phyloP scores from a whole-genome alignment of 2,329 filamentous ascomycete species.

The Aspergillus sp. region DNA sequence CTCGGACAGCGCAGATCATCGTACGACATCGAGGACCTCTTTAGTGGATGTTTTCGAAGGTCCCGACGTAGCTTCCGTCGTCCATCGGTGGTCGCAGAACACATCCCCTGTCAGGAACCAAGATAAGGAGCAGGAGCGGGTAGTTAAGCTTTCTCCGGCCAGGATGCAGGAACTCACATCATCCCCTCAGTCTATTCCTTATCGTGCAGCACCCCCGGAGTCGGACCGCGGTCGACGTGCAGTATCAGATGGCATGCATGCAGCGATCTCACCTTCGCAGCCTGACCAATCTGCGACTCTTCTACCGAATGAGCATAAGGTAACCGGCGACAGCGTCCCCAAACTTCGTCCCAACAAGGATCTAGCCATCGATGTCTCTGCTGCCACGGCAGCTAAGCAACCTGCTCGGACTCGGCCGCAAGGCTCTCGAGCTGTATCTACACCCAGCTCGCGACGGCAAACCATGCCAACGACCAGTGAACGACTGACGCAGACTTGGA shows the following conservation, averaged over 20 bases:
- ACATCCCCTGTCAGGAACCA: constrained; percentile 23
- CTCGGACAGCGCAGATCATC: constrained; percentile 10
- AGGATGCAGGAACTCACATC: constrained; percentile 58
- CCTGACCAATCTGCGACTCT: constrained; percentile 16
- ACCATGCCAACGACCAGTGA: constrained; percentile 33
- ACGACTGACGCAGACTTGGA: constrained; percentile 35
- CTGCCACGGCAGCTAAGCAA: constrained; percentile 11
- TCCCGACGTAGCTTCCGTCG: constrained; percentile 24
- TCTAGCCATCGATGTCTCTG: constrained; percentile 10
- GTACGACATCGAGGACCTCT: constrained; percentile 23
- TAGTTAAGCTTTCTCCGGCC: constrained; percentile 56
- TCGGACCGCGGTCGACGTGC: constrained; percentile 24
- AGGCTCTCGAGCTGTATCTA: constrained; percentile 39
- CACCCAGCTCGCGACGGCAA: constrained; percentile 37
- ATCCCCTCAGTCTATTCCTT: constrained; percentile 56
- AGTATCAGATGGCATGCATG: constrained; percentile 24
- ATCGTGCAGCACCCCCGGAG: constrained; percentile 42
- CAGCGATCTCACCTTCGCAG: constrained; percentile 3
- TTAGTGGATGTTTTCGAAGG: constrained; percentile 34
- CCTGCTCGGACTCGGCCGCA: constrained; percentile 34
- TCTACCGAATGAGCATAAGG: constrained; percentile 33
- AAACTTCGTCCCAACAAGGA: constrained; percentile 30
- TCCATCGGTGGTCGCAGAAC: constrained; percentile 28
- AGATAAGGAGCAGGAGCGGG: constrained; percentile 27
- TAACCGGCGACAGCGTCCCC: constrained; percentile 18